Evolutionary conservation across 352 stramenopile species (phyloP).

Genomic region (Phytophthora hibernalis): DNA sequence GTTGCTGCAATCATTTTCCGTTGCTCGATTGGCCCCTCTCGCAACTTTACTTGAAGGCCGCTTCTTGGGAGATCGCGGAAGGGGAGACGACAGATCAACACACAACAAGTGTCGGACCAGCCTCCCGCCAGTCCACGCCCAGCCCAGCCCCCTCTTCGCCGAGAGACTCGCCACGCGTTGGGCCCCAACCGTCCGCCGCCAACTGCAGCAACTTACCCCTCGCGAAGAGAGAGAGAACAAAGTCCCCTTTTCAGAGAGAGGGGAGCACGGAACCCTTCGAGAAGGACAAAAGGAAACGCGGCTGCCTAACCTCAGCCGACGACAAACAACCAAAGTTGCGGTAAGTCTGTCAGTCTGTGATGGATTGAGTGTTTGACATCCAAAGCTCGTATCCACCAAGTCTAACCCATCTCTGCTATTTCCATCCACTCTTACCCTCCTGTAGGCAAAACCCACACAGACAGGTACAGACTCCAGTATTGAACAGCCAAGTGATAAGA

Average conservation of each 20-base stretch:
- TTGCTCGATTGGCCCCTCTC: slow-evolving; percentile 24
- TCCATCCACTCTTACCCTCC: slow-evolving; percentile 19
- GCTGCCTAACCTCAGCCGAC: slow-evolving; percentile 23
- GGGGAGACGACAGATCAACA: slow-evolving; percentile 36
- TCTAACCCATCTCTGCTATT: slow-evolving; percentile 23
- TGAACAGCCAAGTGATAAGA: slow-evolving; percentile 18
- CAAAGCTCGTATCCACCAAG: background rate
- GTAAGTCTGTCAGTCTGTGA: slow-evolving; percentile 9
- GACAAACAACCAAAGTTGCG: background rate
- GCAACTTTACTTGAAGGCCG: slow-evolving; percentile 5
- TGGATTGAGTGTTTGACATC: slow-evolving; percentile 19
- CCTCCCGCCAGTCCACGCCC: slow-evolving; percentile 2
- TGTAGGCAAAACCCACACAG: slow-evolving; percentile 11
- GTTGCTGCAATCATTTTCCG: background rate
- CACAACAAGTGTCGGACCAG: slow-evolving; percentile 42
- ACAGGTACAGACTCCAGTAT: slow-evolving; percentile 32
- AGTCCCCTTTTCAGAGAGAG: background rate
- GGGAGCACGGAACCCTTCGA: slow-evolving; percentile 5
- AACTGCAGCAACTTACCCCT: slow-evolving; percentile 16
- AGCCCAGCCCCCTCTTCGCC: slow-evolving; percentile 22
- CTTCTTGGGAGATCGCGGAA: slow-evolving; percentile 27
- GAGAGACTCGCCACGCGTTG: slow-evolving; percentile 43
- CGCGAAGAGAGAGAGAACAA: slow-evolving; percentile 5
- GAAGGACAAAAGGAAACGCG: slow-evolving; percentile 24
- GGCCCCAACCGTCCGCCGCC: slow-evolving; percentile 34